These are phyloP conservation scores for Cutaneotrichosporon cavernicola DNA, from an alignment of 1,284 basidiomycete species.

Conservation along the genomic window DNA sequence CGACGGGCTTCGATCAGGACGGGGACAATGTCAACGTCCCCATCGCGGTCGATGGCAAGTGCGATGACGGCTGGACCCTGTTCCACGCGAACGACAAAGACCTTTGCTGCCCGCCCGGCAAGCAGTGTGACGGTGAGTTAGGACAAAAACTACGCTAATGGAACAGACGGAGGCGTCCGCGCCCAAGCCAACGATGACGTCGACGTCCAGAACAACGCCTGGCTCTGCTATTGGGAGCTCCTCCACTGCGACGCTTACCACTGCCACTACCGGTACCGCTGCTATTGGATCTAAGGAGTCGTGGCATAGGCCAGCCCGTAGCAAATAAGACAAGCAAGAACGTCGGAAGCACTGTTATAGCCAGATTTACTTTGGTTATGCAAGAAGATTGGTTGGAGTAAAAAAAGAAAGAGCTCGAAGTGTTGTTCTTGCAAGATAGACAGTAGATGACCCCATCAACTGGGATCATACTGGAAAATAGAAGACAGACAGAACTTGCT, in stretches of 20 bases:
- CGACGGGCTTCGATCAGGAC: neutral
- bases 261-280: neutral
- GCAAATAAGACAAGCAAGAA: no score
- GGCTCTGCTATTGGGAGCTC: neutral
- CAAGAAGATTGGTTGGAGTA: no score
- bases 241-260: no score
- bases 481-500: no score
- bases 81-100: neutral
- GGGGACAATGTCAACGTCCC: neutral
- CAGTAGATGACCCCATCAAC: no score
- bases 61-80: neutral
- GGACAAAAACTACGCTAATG: neutral
- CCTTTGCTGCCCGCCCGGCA: neutral
- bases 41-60: neutral
- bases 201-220: neutral
- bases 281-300: no score
- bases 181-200: neutral
- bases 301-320: no score
- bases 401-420: no score
- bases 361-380: no score
- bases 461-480: no score
- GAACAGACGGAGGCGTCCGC: neutral
- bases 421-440: no score
- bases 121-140: neutral
- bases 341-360: no score